Evolutionary conservation across 495 filamentous ascomycete genomes (phyloP).

Genomic region (Cercophora newfieldiana): DNA sequence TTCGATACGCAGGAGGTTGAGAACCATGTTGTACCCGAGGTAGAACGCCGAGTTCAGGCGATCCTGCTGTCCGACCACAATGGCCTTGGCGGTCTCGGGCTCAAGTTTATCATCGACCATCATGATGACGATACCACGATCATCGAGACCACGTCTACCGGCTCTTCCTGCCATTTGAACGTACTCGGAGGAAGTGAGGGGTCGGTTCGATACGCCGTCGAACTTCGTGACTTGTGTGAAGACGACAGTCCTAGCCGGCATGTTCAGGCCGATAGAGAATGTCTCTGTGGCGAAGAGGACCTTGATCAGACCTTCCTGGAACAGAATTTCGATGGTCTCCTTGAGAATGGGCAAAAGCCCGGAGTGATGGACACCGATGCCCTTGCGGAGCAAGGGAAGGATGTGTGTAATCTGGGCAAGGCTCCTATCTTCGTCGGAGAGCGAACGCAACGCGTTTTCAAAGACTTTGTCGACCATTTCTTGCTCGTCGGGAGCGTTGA

Average conservation of each 20-base stretch:
- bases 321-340: conserved; percentile 97
- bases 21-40: conserved; percentile 98
- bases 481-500: conserved; percentile 97
- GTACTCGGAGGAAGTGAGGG: conserved; percentile 93
- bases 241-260: conserved; percentile 98
- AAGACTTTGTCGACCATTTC: conserved; percentile 94
- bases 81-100: conserved; percentile 85
- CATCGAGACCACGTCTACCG: conserved; percentile 93
- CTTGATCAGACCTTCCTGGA: conserved; percentile 97
- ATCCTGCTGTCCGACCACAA: conserved; percentile 95
- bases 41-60: conserved; percentile 96
- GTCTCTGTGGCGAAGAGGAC: conserved; percentile 97
- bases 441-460: conserved; percentile 79
- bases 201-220: conserved; percentile 78
- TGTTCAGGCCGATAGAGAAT: conserved; percentile 97
- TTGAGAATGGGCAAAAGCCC: conserved; percentile 94
- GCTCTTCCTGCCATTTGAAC: conserved; percentile 98
- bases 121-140: conserved; percentile 98
- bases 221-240: conserved; percentile 96
- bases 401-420: conserved; percentile 91
- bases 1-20: conserved; percentile 93
- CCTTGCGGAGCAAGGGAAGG: conserved; percentile 81
- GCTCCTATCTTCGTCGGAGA: conserved; percentile 86
- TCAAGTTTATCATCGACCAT: conserved; percentile 98
- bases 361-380: conserved; percentile 96